phyloP scores from a whole-genome alignment of 306 rosid species.

The Lotus japonicus region DNA sequence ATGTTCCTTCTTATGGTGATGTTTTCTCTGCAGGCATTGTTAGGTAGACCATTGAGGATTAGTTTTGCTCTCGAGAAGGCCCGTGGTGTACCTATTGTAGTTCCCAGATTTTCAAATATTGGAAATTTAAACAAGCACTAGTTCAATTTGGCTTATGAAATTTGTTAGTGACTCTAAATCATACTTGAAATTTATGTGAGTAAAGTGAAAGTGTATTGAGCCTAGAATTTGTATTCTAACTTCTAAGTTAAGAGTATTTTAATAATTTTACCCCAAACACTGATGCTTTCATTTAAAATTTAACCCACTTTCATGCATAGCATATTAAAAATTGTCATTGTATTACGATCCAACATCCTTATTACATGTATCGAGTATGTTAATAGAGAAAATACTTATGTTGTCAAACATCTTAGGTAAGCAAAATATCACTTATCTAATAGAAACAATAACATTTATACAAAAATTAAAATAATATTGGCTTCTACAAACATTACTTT shows the following conservation, averaged over 20 bases:
- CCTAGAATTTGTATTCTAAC: too few species aligned
- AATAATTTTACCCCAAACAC: too few species aligned
- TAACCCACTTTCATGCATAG: too few species aligned
- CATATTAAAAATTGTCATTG: too few species aligned
- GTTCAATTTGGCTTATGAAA: constrained; percentile 4
- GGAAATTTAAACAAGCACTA: constrained; percentile 14
- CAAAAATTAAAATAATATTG: neutral
- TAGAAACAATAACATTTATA: neutral
- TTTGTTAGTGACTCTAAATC: neutral
- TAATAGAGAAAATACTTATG: constrained; percentile 15
- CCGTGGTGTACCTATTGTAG: constrained; percentile 72
- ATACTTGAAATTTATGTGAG: too few species aligned
- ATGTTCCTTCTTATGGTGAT: constrained; percentile 9
- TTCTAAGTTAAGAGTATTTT: too few species aligned
- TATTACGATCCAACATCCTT: too few species aligned
- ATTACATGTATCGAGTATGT: too few species aligned
- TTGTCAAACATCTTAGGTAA: constrained; percentile 17
- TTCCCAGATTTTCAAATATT: constrained; percentile 56
- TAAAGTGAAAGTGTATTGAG: too few species aligned
- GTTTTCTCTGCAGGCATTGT: constrained; percentile 54
- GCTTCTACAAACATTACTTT: neutral
- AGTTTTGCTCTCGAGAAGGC: constrained; percentile 67
- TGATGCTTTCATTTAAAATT: too few species aligned
- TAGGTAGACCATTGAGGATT: constrained; percentile 80
- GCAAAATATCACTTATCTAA: constrained; percentile 2